Conservation (phyloP, 2,329 filamentous ascomycete genomes). For the Fusarium tuaranense region DNA sequence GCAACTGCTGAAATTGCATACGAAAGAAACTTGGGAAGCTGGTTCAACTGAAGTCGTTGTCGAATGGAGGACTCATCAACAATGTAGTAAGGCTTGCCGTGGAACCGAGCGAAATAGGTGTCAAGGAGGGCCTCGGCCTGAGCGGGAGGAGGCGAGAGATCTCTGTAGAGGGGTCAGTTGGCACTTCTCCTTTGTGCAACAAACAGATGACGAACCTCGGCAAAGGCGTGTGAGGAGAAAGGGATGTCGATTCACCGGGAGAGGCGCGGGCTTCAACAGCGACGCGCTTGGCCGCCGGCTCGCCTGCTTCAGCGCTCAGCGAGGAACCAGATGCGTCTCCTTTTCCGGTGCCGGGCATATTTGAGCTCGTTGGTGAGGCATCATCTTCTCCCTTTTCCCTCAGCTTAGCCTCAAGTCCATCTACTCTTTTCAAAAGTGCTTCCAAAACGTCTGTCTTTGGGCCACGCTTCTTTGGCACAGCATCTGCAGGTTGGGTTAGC, state of each 20-base stretch:
- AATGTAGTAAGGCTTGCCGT: slow-evolving; percentile 85
- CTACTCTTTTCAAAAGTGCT: slow-evolving; percentile 84
- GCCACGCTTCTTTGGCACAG: slow-evolving; percentile 88
- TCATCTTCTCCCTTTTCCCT: slow-evolving; percentile 71
- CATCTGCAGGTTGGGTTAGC: slow-evolving; percentile 66
- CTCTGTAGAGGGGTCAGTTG: slow-evolving; percentile 50
- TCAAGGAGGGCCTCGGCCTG: slow-evolving; percentile 76
- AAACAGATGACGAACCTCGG: slow-evolving; percentile 32
- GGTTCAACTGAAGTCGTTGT: slow-evolving; percentile 76
- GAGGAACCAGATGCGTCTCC: slow-evolving; percentile 44
- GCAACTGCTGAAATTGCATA: slow-evolving; percentile 72
- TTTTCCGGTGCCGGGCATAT: slow-evolving; percentile 29
- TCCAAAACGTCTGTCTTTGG: slow-evolving; percentile 92
- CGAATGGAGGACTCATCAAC: slow-evolving; percentile 81
- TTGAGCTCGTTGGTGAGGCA: slow-evolving; percentile 40
- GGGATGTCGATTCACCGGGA: slow-evolving; percentile 37
- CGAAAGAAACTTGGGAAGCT: slow-evolving; percentile 68
- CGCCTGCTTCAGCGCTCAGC: slow-evolving; percentile 40
- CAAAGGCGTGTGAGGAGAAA: slow-evolving; percentile 43
- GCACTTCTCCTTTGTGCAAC: neutral
- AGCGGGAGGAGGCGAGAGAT: slow-evolving; percentile 58
- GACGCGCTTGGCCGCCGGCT: slow-evolving; percentile 56
- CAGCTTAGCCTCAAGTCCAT: slow-evolving; percentile 84
- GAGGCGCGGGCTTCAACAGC: slow-evolving; percentile 52
- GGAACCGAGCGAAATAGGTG: slow-evolving; percentile 82